Base-by-base conservation (phyloP, 441 rosid genomes). In the Viola pubescens region DNA sequence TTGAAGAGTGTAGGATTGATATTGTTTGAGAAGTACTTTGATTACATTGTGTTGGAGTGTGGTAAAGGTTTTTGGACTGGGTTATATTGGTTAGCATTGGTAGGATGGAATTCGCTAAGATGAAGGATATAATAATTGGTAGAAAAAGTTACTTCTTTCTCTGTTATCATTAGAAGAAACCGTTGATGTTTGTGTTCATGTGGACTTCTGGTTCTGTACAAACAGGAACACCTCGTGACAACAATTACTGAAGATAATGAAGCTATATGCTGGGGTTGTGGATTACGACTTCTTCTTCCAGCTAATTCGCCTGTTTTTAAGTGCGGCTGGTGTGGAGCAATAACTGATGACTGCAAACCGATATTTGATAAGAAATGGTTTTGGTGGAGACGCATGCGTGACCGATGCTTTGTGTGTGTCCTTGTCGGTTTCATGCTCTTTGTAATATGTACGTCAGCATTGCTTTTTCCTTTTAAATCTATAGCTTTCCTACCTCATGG, bases 241-340 rank as follows among this genome's bases (percentile, higher is more conserved):
- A 67, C 75, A 12, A 63, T 81, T 41, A 52, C 41, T 37, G 88
- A 81, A 69, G 87, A 79, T 57, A 67, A 68, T 61, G 97, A 85
- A 74, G 72, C 82, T 58, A 48, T 68, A 26, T 89, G 98, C 67
- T 89, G 97, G 97, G 98, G 98, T 9, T 92, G 98, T 71, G 98
- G 97, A 63, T 62, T 89, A 40, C 83, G 75, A 52, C 87, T 84
- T 54, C 77, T 84, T 74, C 89, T 87, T 67, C 91, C 94, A n/a
- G 73, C 95, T 41, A 73, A 78, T 11, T 64, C 89, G 0, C 84
- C 84, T 57, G 53, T 83, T 77, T 89, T 92, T 65, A 89, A 87
- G 72, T 92, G 97, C 57, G 90, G 90, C 41, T 92, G 97, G 98
- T 92, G 98, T 76, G 98, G 97, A 70, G 98, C 98, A 45, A 75